Evolutionary conservation across 495 filamentous ascomycete genomes (phyloP), one percentile per base, ranked within the genome.

Genomic region (Hyaloscypha bicolor): DNA sequence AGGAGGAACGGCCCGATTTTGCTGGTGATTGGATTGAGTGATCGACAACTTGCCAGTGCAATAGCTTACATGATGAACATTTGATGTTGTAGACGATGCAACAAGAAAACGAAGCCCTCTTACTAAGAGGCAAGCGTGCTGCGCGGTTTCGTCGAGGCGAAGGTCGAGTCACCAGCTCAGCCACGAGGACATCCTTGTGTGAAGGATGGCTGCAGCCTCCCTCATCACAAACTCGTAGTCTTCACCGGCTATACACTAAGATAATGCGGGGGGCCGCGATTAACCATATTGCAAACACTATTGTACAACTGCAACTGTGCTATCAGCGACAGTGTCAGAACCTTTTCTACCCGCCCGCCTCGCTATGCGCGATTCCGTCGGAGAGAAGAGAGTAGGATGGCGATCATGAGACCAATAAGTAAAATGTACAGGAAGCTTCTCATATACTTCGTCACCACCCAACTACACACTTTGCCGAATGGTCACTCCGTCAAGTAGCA

Each of bases 361-460:
- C 6, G 42, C 59, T 58, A 67, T 62, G 58, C 48, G 30, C 39
- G 48, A 56, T 56, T 45, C 57, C 25, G 19, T 62, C 32, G 42
- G 59, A 66, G 65, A 61, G 48, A 55, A 62, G 65, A 67, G 65
- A 67, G 31, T 55, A 42, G n/a, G 30, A 48, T 67, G 58, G 48
- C 32, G 59, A 55, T 64, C 52, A 64, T n/a, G 55, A 57, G 53
- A 9, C 58, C 59, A 31, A 19, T 4, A 48, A 48, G 42, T 31
- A 67, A 30, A 55, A 67, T 62, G 33, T 67, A 67, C 65, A 67
- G 11, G 65, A 67, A 56, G 48, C 58, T 37, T 62, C 45, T n/a
- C 39, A 29, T 63, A 58, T 21, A 37, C 48, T 45, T 33, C 51
- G 37, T 53, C 42, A 30, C 25, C 25, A 22, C 25, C 35, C 42